These are phyloP conservation scores for Debaryomyces tyrocola DNA, from an alignment of 805 yeast species.

Conservation along the genomic window DNA sequence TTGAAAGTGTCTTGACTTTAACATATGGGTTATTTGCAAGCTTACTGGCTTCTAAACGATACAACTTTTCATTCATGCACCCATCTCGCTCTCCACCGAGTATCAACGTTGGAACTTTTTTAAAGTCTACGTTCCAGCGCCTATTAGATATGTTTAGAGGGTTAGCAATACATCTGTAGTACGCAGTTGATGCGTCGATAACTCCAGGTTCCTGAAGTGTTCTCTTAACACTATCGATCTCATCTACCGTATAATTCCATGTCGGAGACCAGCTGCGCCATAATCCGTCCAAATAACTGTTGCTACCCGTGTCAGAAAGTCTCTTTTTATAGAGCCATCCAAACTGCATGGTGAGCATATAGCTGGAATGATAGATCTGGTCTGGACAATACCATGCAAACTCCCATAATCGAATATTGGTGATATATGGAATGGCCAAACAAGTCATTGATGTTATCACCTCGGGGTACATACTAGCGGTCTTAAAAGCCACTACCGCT, in stretches of 20 bases:
- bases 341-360: constrained; percentile 39
- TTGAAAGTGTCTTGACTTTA: constrained; percentile 22
- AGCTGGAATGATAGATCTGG: constrained; percentile 35
- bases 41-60: constrained; percentile 21
- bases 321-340: constrained; percentile 20
- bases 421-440: constrained; percentile 40
- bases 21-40: constrained; percentile 17
- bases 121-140: constrained; percentile 30
- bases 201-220: constrained; percentile 26
- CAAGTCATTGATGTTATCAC: constrained; percentile 30
- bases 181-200: constrained; percentile 36
- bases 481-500: constrained; percentile 35
- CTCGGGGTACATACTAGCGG: constrained; percentile 35
- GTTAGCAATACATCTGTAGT: constrained; percentile 32
- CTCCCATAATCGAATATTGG: constrained; percentile 27
- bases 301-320: constrained; percentile 14
- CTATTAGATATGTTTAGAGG: constrained; percentile 17
- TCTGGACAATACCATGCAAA: constrained; percentile 29
- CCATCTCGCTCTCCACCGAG: constrained; percentile 40
- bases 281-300: constrained; percentile 28
- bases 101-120: constrained; percentile 35
- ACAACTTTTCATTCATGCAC: constrained; percentile 33
- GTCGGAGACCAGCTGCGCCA: constrained; percentile 43
- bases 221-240: constrained; percentile 27
- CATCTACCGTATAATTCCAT: constrained; percentile 28